These are phyloP conservation scores for Dipteronia dyeriana DNA, from an alignment of 345 rosid genomes.

Conservation along the genomic window DNA sequence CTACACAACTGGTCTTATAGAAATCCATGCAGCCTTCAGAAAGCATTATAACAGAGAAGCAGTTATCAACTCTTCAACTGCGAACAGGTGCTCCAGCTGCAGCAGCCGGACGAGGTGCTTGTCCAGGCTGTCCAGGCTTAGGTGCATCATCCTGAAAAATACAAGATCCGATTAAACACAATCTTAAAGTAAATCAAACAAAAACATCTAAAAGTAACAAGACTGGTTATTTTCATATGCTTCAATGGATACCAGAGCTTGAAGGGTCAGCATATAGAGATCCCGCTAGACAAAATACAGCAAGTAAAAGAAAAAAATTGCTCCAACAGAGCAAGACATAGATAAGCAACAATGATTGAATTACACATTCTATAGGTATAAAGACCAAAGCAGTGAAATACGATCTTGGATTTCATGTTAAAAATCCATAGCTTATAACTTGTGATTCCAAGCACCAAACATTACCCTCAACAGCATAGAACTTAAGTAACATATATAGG, in stretches of 20 bases:
- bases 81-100: conserved; percentile 56
- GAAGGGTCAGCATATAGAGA: background rate
- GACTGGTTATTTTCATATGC: background rate
- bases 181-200: background rate
- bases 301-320: background rate
- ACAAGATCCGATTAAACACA: background rate
- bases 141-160: conserved; percentile 54
- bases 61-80: conserved; percentile 26
- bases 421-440: background rate
- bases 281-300: background rate
- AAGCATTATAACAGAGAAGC: conserved; percentile 17
- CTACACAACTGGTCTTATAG: conserved; percentile 18
- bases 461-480: background rate
- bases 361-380: background rate
- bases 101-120: conserved; percentile 51
- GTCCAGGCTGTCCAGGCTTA: conserved; percentile 68
- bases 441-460: background rate
- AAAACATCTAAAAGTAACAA: background rate
- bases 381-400: background rate
- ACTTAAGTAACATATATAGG: background rate
- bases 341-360: background rate
- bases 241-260: background rate
- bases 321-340: background rate
- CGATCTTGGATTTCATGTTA: background rate
- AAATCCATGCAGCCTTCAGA: conserved; percentile 7